These are phyloP conservation scores for Mortierella sp. DNA, from an alignment of 371 early-diverging fungal genomes.

Conservation along the genomic window DNA sequence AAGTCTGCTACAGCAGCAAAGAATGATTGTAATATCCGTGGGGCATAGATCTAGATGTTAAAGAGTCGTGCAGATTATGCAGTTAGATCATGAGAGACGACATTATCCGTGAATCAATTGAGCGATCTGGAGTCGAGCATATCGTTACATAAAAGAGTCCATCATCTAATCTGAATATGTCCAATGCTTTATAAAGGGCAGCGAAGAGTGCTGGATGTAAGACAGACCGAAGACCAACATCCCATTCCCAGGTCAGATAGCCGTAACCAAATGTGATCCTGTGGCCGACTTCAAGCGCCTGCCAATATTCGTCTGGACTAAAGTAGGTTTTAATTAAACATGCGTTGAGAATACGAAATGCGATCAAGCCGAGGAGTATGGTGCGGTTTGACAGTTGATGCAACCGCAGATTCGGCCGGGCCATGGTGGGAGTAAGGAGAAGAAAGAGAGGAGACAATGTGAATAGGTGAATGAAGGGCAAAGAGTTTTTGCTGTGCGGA, in stretches of 20 bases:
- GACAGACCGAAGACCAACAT: slow-evolving; percentile 75
- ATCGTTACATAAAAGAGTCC: slow-evolving; percentile 65
- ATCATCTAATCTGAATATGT: slow-evolving; percentile 72
- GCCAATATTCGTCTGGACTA: slow-evolving; percentile 94
- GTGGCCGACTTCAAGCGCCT: slow-evolving; percentile 91
- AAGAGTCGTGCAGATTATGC: neutral
- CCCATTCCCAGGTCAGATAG: slow-evolving; percentile 95
- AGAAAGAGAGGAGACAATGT: neutral
- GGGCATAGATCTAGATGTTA: slow-evolving; percentile 70
- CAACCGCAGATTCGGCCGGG: neutral
- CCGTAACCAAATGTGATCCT: slow-evolving; percentile 85
- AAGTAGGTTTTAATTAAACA: slow-evolving; percentile 77
- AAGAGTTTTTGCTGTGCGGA: too few relatives aligned
- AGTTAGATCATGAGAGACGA: neutral
- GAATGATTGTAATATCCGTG: slow-evolving; percentile 78
- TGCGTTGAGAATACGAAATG: slow-evolving; percentile 76
- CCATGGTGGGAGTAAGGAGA: neutral
- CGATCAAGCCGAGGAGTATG: slow-evolving; percentile 61
- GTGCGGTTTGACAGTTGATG: slow-evolving; percentile 1
- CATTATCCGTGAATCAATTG: neutral
- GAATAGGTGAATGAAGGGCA: neutral
- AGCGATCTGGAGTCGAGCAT: slow-evolving; percentile 2
- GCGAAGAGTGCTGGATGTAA: slow-evolving; percentile 87
- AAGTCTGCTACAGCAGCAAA: slow-evolving; percentile 82
- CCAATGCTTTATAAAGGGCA: slow-evolving; percentile 71